phyloP scores from a whole-genome alignment of 768 basidiomycete species.

The Phanerodontia chrysosporium region DNA sequence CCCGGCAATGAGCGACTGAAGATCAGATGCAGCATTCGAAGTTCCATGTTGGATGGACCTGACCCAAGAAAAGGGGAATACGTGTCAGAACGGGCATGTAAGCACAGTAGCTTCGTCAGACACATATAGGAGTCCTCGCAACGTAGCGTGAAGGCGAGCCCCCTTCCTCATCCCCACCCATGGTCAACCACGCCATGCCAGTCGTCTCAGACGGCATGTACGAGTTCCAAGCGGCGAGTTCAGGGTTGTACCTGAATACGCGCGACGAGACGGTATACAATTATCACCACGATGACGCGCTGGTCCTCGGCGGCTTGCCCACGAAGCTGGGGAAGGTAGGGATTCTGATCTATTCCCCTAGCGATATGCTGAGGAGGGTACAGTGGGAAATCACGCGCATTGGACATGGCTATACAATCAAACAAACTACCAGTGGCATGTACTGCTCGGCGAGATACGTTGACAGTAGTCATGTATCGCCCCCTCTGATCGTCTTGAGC shows the following conservation, averaged over 20 bases:
- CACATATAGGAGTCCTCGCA: no score
- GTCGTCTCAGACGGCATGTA: no score
- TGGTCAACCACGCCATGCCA: no score
- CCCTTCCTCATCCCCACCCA: no score
- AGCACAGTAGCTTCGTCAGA: no score
- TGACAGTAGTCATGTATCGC: background rate
- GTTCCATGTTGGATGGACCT: no score
- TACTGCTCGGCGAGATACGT: conserved; percentile 2
- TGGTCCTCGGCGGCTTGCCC: background rate
- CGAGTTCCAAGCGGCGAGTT: no score
- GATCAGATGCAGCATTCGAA: no score
- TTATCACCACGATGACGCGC: conserved; percentile 3
- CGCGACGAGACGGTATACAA: background rate
- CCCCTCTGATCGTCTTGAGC: background rate
- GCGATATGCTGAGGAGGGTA: background rate
- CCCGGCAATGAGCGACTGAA: no score
- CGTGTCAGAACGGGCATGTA: no score
- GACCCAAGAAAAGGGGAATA: no score
- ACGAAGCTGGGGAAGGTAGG: conserved; percentile 2
- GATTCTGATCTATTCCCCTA: background rate
- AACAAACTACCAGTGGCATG: conserved; percentile 2
- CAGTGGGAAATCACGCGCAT: conserved; percentile 6
- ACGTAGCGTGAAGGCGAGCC: no score
- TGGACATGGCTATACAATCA: conserved; percentile 6
- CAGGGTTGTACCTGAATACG: background rate